Percentiles rank a stretch among this genome's conserved stretches.
These are phyloP conservation scores for Zygoascus biomembranicola DNA, from an alignment of 805 yeast species.

Conservation along the genomic window DNA sequence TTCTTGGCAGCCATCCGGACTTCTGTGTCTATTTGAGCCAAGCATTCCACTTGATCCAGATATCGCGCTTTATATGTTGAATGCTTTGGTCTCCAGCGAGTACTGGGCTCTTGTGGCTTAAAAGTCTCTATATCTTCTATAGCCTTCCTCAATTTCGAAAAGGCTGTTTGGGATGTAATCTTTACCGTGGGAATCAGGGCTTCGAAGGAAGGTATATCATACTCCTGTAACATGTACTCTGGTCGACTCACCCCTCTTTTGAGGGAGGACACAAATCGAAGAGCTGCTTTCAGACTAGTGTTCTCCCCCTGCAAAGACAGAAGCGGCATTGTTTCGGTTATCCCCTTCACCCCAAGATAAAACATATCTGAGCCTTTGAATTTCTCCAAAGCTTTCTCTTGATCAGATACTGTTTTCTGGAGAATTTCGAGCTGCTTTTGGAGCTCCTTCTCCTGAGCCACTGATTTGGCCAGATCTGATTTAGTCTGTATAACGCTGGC, in stretches of 20 bases:
- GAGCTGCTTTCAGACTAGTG: constrained; percentile 5
- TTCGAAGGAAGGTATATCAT: not conserved
- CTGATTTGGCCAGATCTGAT: constrained; percentile 6
- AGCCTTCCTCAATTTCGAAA: not conserved
- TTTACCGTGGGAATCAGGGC: not conserved
- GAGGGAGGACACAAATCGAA: not conserved
- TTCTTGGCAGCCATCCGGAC: not conserved
- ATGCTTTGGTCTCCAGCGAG: not conserved
- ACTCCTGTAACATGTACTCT: not conserved
- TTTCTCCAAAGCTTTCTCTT: constrained; percentile 8
- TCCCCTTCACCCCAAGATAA: not conserved
- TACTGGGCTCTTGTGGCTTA: not conserved
- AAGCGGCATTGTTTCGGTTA: constrained; percentile 3
- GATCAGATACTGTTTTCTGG: constrained; percentile 5
- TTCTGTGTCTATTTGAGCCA: not conserved
- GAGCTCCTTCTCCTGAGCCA: constrained; percentile 7
- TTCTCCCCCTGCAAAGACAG: constrained; percentile 10
- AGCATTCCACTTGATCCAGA: not conserved
- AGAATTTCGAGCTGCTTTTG: constrained; percentile 8
- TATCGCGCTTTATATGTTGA: not conserved
- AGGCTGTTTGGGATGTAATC: not conserved
- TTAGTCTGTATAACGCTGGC: constrained; percentile 12
- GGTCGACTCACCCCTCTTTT: not conserved
- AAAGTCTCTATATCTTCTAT: not conserved
- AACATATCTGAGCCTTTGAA: constrained; percentile 4